Evolutionary conservation across 345 rosid genomes (phyloP).

Genomic region (Heritiera fomes): DNA sequence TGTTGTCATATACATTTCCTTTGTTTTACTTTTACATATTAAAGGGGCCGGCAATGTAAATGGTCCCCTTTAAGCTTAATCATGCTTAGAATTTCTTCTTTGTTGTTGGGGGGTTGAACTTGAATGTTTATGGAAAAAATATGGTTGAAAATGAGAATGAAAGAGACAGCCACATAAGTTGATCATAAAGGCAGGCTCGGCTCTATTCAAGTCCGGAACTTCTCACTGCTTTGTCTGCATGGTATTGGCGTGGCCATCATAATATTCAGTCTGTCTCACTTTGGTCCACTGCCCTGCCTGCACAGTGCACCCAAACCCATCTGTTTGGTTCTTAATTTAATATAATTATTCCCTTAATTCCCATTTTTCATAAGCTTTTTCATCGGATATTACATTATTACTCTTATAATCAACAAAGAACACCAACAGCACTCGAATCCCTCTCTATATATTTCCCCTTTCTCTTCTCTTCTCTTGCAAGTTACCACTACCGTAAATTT

Average conservation of each 20-base stretch:
- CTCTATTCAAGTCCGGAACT: constrained; percentile 16
- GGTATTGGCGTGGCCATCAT: constrained; percentile 40
- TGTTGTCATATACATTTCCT: not conserved
- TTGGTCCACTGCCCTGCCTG: constrained; percentile 32
- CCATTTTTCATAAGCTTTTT: constrained; percentile 11
- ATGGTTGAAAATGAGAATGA: not conserved
- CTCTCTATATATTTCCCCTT: constrained; percentile 12
- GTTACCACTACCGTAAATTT: not conserved
- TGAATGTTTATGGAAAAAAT: not conserved
- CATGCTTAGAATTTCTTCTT: not conserved
- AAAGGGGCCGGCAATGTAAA: not conserved
- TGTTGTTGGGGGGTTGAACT: too few species aligned
- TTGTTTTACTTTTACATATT: not conserved
- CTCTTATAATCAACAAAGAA: not conserved
- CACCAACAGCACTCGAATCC: too few species aligned
- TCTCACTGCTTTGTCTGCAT: constrained; percentile 37
- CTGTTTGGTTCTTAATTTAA: constrained; percentile 4
- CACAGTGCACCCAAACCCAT: constrained; percentile 5
- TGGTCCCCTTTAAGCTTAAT: constrained; percentile 15
- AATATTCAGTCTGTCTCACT: constrained; percentile 50
- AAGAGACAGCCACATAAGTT: not conserved
- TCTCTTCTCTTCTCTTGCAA: not conserved
- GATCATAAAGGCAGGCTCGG: not conserved
- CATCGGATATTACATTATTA: not conserved
- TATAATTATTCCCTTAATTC: not conserved